These are phyloP conservation scores for Neonectria hederae DNA, from an alignment of 2,329 filamentous ascomycete genomes.

Conservation along the genomic window DNA sequence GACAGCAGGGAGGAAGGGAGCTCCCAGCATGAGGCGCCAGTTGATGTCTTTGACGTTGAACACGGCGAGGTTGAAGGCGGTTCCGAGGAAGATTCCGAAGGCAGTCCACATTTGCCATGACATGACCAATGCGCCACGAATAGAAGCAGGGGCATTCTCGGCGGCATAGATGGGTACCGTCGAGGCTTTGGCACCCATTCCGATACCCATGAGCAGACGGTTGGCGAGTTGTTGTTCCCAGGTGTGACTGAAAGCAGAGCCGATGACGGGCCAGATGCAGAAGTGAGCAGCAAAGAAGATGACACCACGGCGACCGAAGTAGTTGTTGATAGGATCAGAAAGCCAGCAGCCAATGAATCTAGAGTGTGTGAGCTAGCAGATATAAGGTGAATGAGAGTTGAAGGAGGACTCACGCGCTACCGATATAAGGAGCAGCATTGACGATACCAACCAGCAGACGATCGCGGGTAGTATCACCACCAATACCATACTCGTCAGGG, in stretches of 20 bases:
- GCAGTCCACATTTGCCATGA: constrained; percentile 78
- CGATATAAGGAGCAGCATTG: constrained; percentile 65
- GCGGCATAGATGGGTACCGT: constrained; percentile 79
- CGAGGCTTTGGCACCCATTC: constrained; percentile 72
- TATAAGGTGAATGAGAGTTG: not conserved
- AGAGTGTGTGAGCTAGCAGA: constrained; percentile 17
- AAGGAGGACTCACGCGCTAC: constrained; percentile 51
- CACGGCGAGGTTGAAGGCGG: constrained; percentile 49
- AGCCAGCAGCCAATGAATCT: constrained; percentile 67
- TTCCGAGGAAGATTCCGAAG: constrained; percentile 60
- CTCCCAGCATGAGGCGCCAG: constrained; percentile 62
- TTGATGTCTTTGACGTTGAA: constrained; percentile 41
- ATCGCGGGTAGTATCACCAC: constrained; percentile 43
- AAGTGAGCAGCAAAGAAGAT: constrained; percentile 82
- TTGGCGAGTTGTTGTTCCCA: constrained; percentile 75
- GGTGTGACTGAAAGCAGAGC: constrained; percentile 69
- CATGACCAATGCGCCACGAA: constrained; percentile 82
- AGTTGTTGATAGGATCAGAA: constrained; percentile 68
- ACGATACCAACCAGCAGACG: constrained; percentile 69
- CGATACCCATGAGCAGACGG: constrained; percentile 74
- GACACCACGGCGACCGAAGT: constrained; percentile 56
- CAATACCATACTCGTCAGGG: constrained; percentile 56
- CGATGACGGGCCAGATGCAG: constrained; percentile 71
- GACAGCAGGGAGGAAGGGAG: constrained; percentile 68
- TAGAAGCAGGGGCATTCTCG: constrained; percentile 73